Conservation (phyloP, 2,329 filamentous ascomycete species). For the Penicillium decumbens region DNA sequence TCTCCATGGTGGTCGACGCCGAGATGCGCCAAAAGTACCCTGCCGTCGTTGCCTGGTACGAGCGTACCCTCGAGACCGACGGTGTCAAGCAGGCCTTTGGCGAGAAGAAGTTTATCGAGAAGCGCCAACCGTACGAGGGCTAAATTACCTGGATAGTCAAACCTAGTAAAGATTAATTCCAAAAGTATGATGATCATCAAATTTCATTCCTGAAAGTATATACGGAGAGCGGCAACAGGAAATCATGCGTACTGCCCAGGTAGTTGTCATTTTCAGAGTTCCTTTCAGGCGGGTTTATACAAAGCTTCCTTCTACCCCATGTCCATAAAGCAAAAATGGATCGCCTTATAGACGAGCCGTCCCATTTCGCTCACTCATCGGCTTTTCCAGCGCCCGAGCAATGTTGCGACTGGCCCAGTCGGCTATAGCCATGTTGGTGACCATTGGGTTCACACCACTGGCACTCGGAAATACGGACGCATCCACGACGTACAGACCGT, state of each 20-base stretch:
- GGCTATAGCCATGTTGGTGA: slow-evolving; percentile 50
- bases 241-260: not conserved
- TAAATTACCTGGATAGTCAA: not conserved
- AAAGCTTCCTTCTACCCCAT: not conserved
- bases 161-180: not conserved
- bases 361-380: slow-evolving; percentile 8
- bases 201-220: not conserved
- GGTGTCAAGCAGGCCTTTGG: slow-evolving; percentile 29
- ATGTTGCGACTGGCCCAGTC: slow-evolving; percentile 45
- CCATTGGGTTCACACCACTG: slow-evolving; percentile 51
- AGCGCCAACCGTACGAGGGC: slow-evolving; percentile 15
- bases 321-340: not conserved
- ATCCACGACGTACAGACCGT: slow-evolving; percentile 47
- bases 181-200: not conserved
- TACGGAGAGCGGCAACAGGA: not conserved
- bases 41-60: slow-evolving; percentile 23
- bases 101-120: slow-evolving; percentile 24
- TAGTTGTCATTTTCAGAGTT: too few relatives aligned
- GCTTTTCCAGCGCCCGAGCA: slow-evolving; percentile 27
- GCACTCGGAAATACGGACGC: slow-evolving; percentile 50
- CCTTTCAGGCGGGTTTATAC: not conserved
- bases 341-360: slow-evolving; percentile 24
- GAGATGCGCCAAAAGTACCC: slow-evolving; percentile 28
- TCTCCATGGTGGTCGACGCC: slow-evolving; percentile 21
- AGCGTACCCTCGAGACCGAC: slow-evolving; percentile 18